Conservation (phyloP, 805 yeast species). For the Candida nanaspora region DNA sequence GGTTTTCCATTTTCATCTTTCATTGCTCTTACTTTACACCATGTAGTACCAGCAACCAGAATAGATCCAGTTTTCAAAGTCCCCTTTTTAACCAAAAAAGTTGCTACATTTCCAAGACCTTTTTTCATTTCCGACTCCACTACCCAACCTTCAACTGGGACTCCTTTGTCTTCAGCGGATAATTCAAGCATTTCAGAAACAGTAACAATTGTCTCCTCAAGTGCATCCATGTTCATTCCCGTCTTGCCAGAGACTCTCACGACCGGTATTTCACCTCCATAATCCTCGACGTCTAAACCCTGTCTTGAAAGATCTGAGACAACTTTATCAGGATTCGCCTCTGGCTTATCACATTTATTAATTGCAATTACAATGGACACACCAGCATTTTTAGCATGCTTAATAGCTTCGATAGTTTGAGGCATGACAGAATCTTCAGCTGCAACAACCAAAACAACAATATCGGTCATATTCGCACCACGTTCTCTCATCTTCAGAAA, state of each 20-base stretch:
- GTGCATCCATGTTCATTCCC: constrained; percentile 80
- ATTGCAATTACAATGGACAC: constrained; percentile 87
- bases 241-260: constrained; percentile 85
- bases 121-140: constrained; percentile 78
- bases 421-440: constrained; percentile 98
- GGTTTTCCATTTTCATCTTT: constrained; percentile 64
- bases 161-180: constrained; percentile 47
- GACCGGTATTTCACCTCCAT: constrained; percentile 92
- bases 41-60: constrained; percentile 82
- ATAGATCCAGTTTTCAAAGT: constrained; percentile 60
- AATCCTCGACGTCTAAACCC: constrained; percentile 82
- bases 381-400: constrained; percentile 77
- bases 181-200: constrained; percentile 79
- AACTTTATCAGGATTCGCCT: constrained; percentile 68
- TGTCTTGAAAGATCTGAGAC: constrained; percentile 67
- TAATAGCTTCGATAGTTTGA: constrained; percentile 91
- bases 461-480: constrained; percentile 92
- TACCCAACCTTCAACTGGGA: constrained; percentile 77
- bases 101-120: constrained; percentile 81
- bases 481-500: constrained; percentile 93
- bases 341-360: constrained; percentile 83
- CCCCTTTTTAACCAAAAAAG: constrained; percentile 78
- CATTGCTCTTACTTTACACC: constrained; percentile 77
- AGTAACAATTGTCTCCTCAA: constrained; percentile 84
- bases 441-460: constrained; percentile 87